Conservation (phyloP, 2,329 filamentous ascomycete species). For the Talaromyces sp. region DNA sequence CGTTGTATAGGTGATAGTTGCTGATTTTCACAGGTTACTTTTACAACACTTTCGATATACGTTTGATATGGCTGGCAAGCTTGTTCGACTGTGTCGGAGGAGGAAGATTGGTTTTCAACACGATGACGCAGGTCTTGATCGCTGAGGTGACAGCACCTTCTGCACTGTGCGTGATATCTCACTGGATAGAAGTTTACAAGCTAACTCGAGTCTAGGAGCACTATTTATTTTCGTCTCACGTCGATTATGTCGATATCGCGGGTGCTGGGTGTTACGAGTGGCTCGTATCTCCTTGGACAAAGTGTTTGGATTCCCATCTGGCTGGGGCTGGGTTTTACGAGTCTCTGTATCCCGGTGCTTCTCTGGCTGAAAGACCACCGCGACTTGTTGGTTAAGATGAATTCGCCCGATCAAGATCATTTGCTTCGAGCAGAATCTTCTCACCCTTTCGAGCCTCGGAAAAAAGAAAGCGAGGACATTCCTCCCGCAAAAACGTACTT, state of each 20-base stretch:
- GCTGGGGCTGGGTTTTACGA: neutral
- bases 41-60: conserved; percentile 1
- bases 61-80: neutral
- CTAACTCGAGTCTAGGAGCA: neutral
- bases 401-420: neutral
- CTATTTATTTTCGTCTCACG: neutral
- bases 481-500: neutral
- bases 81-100: neutral
- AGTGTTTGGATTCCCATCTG: neutral
- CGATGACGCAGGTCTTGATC: neutral
- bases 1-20: too few species aligned
- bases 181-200: neutral
- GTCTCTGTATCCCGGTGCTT: neutral
- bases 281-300: neutral
- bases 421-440: neutral
- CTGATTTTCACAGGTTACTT: conserved; percentile 1
- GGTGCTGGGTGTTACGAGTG: neutral
- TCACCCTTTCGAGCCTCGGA: neutral
- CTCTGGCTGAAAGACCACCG: neutral
- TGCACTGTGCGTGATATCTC: neutral
- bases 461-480: neutral
- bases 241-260: neutral
- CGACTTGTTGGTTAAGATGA: neutral
- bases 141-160: neutral
- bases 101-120: neutral